Evolutionary conservation across 495 filamentous ascomycete species (phyloP), one percentile per base, ranked within the genome.

Genomic region (Schizothecium vesticola): DNA sequence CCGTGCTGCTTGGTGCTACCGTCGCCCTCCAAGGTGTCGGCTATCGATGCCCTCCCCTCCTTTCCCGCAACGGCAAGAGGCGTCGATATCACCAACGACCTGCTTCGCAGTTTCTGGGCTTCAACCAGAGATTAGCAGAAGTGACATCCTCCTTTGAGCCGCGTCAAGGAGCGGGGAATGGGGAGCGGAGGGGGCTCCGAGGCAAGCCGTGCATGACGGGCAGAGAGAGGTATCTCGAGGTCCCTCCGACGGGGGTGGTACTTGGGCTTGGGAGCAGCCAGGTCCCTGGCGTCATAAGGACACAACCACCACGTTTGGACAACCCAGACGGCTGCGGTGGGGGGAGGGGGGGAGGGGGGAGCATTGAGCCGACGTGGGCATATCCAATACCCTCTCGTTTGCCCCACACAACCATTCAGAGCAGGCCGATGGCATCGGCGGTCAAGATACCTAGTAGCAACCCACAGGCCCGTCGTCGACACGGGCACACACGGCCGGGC

Each of bases 71-170:
- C 25, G 60, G 60, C 21, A 62, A 29, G 26, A 62, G 68, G 63
- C 57, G 68, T 66, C 68, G 68, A 61, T 69, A 70, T 70, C 64
- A 70, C 68, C 68, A 64, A 64, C 62, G 23, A 29, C 29, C 21
- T 31, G 24, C 29, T 21, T 21, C 28, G 29, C 25, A 33, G 21
- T 13, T 61, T 26, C 13, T 10, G 19, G 19, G 59, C 59, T n/a
- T 29, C 25, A 36, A 12, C 60, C 22, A 21, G 36, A 64, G 36
- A 64, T 64, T 64, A 31, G 62, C 62, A 64, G n/a, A 55, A 64
- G 36, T 43, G 31, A 33, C 31, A 24, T 21, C 21, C 62, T 33
- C 22, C 31, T 31, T 19, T 25, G 24, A 24, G 22, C 21, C 28
- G 51, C 51, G 64, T 56, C 22, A 59, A 61, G 60, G 60, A 29